Conservation (phyloP, 73 alveolate genomes). For the Effrenium voratum region DNA sequence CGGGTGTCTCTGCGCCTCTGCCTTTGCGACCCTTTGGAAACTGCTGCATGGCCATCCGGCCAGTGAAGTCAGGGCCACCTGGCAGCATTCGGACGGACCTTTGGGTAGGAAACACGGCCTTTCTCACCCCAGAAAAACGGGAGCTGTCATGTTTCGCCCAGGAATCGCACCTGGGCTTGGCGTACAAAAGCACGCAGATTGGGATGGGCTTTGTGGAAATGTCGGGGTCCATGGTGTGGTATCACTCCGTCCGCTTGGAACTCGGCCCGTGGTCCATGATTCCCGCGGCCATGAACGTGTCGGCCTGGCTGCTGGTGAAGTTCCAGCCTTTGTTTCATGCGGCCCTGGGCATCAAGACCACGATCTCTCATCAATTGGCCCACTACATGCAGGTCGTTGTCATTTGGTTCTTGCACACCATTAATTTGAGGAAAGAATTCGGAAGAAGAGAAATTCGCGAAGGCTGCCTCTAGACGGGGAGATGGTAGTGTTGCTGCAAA, state of each 20-base stretch:
- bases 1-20: not conserved
- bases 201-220: slow-evolving; percentile 20
- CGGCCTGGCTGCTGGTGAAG: slow-evolving; percentile 34
- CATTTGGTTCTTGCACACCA: slow-evolving; percentile 16
- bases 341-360: slow-evolving; percentile 13
- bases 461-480: not conserved
- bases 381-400: slow-evolving; percentile 23
- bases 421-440: slow-evolving; percentile 5
- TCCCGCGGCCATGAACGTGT: slow-evolving; percentile 25
- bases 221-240: slow-evolving; percentile 25
- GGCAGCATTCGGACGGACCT: no score
- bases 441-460: slow-evolving; percentile 1
- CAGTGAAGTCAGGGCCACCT: slow-evolving; percentile 12
- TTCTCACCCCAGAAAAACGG: no score
- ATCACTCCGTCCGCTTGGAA: not conserved
- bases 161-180: not conserved
- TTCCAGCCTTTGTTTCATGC: slow-evolving; percentile 15
- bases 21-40: not conserved
- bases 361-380: slow-evolving; percentile 18
- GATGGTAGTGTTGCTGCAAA: not conserved
- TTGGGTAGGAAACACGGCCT: no score
- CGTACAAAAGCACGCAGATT: slow-evolving; percentile 20
- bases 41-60: not conserved
- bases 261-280: slow-evolving; percentile 20
- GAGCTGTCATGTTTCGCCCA: no score